Base-by-base conservation (phyloP, 2,329 filamentous ascomycete genomes). In the Pseudogymnoascus sp. region DNA sequence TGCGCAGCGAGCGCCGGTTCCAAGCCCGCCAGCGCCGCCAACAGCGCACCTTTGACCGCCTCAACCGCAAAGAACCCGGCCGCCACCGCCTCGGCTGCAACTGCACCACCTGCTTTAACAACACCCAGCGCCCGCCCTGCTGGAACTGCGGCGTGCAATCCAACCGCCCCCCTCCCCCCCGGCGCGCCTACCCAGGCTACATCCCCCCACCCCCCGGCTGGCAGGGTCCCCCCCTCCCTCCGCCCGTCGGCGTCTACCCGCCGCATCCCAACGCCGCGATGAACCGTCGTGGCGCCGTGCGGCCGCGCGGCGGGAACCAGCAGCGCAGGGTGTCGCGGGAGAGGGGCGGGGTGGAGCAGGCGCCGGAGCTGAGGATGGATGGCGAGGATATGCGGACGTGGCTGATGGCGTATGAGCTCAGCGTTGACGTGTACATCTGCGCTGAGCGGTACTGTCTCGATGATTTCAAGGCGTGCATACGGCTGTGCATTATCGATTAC, bases 351-450 rank as follows among this genome's bases (percentile, higher is more conserved):
- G 67, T 67, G 19, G 69, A 69, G 11, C 47, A 65, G 11, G 42
- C 59, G 6, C 19, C 26, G 10, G 70, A 70, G 19, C 67, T 68
- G 29, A 63, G 69, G 37, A 71, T 81, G 70, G 71, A 73, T 6
- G 74, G 74, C 33, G 76, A 80, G 66, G 79, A 81, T 68, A 68
- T 81, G 65, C 74, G 74, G 13, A 79, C 79, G 3, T 82, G 79
- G 79, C 73, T 80, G 3, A 71, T 80, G 59, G 70, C 77, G 1
- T 81, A 79, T 67, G 75, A 78, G 65, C 74, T 81, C 37, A 77
- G 77, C 67, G 67, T 82, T 11, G 77, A 80, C 62, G 79, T 81
- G 11, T 81, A 82, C 70, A 77, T 81, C 61, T 77, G 78, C 62
- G 79, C 79, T 6, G 75, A 80, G 66, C 76, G 77, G 61, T 81